Percentiles rank a stretch among this genome's conserved stretches.
phyloP scores from a whole-genome alignment of 2,329 filamentous ascomycete genomes.

The Xylaria sp. region DNA sequence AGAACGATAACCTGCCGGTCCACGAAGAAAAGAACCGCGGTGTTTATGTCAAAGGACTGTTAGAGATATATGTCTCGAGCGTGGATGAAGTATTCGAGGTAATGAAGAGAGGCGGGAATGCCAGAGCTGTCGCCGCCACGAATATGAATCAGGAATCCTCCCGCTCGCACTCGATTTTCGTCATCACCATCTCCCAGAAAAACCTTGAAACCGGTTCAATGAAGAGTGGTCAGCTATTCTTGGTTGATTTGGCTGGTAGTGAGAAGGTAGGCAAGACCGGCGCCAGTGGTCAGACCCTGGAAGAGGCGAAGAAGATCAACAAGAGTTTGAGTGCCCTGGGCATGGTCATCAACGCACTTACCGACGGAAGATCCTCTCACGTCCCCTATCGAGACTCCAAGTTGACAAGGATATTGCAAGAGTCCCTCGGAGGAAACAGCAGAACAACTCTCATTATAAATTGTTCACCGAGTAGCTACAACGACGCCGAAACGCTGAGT shows the following conservation, averaged over 20 bases:
- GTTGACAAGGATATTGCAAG: conserved; percentile 94
- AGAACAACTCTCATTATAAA: conserved; percentile 98
- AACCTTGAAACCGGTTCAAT: conserved; percentile 95
- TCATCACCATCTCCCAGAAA: conserved; percentile 96
- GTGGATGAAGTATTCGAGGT: conserved; percentile 97
- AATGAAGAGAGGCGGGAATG: conserved; percentile 87
- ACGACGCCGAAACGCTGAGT: conserved; percentile 90
- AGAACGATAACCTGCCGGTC: conserved; percentile 95
- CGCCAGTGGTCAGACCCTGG: conserved; percentile 92
- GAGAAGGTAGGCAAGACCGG: conserved; percentile 99
- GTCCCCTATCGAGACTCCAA: conserved; percentile 98
- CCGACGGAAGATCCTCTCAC: conserved; percentile 95
- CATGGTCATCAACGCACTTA: conserved; percentile 98
- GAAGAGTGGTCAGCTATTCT: conserved; percentile 94
- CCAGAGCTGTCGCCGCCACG: conserved; percentile 89
- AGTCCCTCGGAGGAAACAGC: conserved; percentile 96
- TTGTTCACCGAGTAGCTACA: conserved; percentile 98
- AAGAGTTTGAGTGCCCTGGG: conserved; percentile 97
- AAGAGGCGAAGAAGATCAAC: conserved; percentile 99
- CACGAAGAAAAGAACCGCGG: conserved; percentile 97
- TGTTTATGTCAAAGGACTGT: conserved; percentile 92
- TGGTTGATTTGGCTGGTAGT: conserved; percentile 96
- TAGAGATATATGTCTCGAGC: conserved; percentile 94
- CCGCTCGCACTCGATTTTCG: conserved; percentile 96
- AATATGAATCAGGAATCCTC: conserved; percentile 99